Percentiles rank a stretch among this genome's conserved stretches.
Conservation (phyloP, 306 rosid species). For the Medicago arabica region DNA sequence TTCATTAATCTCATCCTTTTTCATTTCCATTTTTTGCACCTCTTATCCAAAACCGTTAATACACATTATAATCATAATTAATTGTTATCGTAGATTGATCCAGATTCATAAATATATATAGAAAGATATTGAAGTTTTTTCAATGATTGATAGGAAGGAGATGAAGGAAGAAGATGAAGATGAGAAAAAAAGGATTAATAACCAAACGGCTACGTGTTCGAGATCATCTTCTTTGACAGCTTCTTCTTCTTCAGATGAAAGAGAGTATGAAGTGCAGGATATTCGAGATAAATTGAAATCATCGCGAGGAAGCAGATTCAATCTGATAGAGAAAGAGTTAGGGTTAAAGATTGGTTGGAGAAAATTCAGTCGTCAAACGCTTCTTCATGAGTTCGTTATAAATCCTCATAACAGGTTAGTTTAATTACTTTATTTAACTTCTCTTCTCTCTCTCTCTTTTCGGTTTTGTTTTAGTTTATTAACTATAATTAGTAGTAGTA, state of each 20-base stretch:
- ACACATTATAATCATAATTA: not conserved
- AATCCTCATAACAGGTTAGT: constrained; percentile 75
- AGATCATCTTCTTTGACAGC: constrained; percentile 8
- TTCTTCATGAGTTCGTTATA: constrained; percentile 57
- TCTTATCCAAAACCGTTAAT: not conserved
- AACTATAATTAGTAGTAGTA: not conserved
- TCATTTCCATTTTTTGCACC: not conserved
- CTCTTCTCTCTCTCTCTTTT: not conserved
- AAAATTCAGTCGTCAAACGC: constrained; percentile 58
- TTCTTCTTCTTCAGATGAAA: constrained; percentile 41
- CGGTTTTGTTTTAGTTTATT: not conserved
- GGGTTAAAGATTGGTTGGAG: constrained; percentile 43
- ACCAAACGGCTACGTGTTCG: constrained; percentile 15
- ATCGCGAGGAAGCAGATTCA: constrained; percentile 77
- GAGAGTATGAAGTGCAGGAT: constrained; percentile 63
- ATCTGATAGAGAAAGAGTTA: constrained; percentile 64
- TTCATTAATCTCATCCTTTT: not conserved
- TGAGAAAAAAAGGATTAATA: not conserved
- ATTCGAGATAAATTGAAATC: constrained; percentile 65
- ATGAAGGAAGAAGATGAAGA: constrained; percentile 3
- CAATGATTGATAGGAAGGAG: constrained; percentile 10
- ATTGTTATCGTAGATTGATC: not conserved
- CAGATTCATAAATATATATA: not conserved
- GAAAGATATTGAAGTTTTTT: not conserved
- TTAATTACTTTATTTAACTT: not conserved